Conservation (phyloP, 805 yeast genomes). For the Barnettozyma vustinii region DNA sequence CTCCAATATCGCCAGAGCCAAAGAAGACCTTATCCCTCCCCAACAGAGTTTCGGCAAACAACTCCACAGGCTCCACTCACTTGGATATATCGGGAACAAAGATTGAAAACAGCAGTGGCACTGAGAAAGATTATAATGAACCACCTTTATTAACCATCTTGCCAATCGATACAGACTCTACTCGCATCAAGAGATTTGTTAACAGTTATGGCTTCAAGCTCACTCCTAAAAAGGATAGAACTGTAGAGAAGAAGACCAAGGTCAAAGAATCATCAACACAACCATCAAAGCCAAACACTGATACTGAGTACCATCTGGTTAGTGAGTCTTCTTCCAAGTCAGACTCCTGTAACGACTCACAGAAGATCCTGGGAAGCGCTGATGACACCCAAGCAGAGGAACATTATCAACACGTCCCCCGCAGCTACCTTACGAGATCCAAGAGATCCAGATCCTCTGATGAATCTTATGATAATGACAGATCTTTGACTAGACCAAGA, state of each 20-base stretch:
- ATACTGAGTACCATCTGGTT: not conserved
- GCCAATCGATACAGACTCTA: not conserved
- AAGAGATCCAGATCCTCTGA: slow-evolving; percentile 1
- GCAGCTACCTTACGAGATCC: slow-evolving; percentile 9
- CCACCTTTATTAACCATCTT: not conserved
- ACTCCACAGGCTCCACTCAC: not conserved
- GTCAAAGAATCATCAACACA: not conserved
- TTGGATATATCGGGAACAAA: not conserved
- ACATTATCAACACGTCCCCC: not conserved
- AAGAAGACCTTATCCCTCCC: not conserved
- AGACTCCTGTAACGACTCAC: not conserved
- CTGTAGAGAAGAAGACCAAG: not conserved
- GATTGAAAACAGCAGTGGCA: not conserved
- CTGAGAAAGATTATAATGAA: not conserved
- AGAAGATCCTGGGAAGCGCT: not conserved
- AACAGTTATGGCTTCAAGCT: slow-evolving; percentile 3
- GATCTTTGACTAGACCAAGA: not conserved
- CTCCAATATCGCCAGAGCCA: slow-evolving; percentile 18
- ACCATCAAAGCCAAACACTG: not conserved
- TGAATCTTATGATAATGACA: not conserved
- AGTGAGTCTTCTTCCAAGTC: not conserved
- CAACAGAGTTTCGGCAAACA: not conserved
- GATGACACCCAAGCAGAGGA: not conserved
- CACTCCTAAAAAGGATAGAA: not conserved
- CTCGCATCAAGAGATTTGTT: slow-evolving; percentile 1